Percentiles rank a stretch among this genome's conserved stretches.
phyloP scores from a whole-genome alignment of 371 early-diverging fungal species.

The Blakeslea trispora region DNA sequence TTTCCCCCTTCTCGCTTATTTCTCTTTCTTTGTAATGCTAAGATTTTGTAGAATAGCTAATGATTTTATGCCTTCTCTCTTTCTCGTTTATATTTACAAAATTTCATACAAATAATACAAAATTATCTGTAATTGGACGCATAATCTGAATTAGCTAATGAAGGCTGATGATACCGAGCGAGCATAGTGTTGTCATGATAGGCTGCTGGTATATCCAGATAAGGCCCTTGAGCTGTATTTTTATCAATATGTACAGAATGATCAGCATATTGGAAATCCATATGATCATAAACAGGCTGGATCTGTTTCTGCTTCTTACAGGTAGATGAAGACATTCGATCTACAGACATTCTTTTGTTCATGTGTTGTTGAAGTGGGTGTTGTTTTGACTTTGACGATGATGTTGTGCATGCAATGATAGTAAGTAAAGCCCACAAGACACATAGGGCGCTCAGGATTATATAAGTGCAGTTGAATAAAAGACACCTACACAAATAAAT shows the following conservation, averaged over 20 bases:
- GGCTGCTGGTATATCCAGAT: neutral
- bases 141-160: too few relatives aligned
- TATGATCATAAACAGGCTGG: neutral
- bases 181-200: neutral
- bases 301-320: neutral
- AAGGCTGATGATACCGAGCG: neutral
- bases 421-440: constrained; percentile 12
- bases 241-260: neutral
- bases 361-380: neutral
- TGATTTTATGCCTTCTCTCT: too few relatives aligned
- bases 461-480: constrained; percentile 13
- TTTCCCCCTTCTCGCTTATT: too few relatives aligned
- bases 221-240: neutral
- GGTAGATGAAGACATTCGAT: too few relatives aligned
- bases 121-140: too few relatives aligned
- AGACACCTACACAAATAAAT: constrained; percentile 9
- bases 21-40: too few relatives aligned
- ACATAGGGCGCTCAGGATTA: neutral
- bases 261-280: neutral
- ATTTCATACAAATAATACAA: too few relatives aligned
- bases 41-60: too few relatives aligned
- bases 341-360: too few relatives aligned
- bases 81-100: too few relatives aligned
- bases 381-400: neutral
- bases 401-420: neutral